Evolutionary conservation across 768 basidiomycete species (phyloP), one percentile per base, ranked within the genome.

Genomic region (Trametes elegans): DNA sequence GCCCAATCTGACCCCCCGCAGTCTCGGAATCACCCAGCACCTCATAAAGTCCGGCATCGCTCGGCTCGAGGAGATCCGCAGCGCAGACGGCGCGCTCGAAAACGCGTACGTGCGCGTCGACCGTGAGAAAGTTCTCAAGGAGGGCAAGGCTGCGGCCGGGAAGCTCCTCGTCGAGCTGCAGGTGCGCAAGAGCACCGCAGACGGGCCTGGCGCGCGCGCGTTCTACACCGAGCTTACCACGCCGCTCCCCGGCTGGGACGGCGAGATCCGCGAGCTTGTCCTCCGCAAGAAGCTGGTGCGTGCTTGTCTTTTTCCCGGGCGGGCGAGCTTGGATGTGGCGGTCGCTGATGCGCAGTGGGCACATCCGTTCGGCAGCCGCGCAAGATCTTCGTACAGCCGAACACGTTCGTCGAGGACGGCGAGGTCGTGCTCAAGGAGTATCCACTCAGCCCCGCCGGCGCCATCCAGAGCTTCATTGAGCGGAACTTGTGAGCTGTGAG

Each of bases 351-450:
- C 21, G n/a, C 31, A 27, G 32, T 18, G 48, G 44, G 27, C n/a
- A n/a, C n/a, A n/a, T n/a, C n/a, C 31, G 16, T 28, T 24, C 8
- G 52, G 49, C 60, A 93, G 85, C 87, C 92, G 16, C 83, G 92
- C 54, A 93, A 91, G 69, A 78, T 91, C 16, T 88, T 93, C 70
- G 84, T 90, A 3, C 92, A 91, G 69, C 88, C 90, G 3, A 93
- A 88, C 64, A 90, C 90, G 13, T 73, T 84, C 61, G 61, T 92
- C 43, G 79, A 79, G 48, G 73, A 83, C 59, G 84, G 74, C 24
- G 81, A 90, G 62, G 88, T 90, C 24, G 73, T 83, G 49, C 71
- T 95, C 56, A 89, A 83, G 68, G 90, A 93, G 64, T 93, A 93
- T 66, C 82, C 88, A 8, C 71, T 88, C 51, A 90, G 85, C 0